Conservation (phyloP, 345 rosid species). For the Jatropha curcas region DNA sequence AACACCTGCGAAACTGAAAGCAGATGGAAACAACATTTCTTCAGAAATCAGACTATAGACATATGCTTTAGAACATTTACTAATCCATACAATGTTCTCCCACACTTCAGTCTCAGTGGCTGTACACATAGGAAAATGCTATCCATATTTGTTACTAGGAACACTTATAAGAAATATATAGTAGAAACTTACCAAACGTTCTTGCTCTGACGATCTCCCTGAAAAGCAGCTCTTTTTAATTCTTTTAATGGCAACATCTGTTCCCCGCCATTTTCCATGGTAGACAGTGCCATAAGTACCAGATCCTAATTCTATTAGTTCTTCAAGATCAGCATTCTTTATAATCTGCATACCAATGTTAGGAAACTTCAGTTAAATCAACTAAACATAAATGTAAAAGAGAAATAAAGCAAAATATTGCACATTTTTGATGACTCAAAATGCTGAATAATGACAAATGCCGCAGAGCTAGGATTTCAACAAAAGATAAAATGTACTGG, state of each 20-base stretch:
- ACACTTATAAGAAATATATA: conserved; percentile 12
- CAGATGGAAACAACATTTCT: background rate
- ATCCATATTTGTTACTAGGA: background rate
- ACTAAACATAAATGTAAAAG: background rate
- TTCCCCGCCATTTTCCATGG: conserved; percentile 77
- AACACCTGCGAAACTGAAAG: background rate
- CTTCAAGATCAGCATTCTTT: conserved; percentile 69
- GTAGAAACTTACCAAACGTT: conserved; percentile 54
- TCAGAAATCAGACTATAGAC: background rate
- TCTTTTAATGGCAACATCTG: conserved; percentile 78
- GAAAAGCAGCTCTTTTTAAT: conserved; percentile 62
- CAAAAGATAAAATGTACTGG: background rate
- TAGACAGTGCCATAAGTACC: conserved; percentile 77
- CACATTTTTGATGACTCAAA: background rate
- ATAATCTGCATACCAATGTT: conserved; percentile 47
- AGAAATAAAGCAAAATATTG: background rate
- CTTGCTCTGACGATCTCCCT: conserved; percentile 65
- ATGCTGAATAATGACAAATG: background rate
- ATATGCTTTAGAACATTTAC: background rate
- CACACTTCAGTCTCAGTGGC: background rate
- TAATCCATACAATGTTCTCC: background rate
- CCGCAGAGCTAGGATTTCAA: background rate
- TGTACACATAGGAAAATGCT: background rate
- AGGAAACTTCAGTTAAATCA: conserved; percentile 18
- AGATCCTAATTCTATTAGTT: conserved; percentile 60